Evolutionary conservation across 345 rosid species (phyloP), one percentile per base, ranked within the genome.

Genomic region (sweet orange (Citrus sinensis)): DNA sequence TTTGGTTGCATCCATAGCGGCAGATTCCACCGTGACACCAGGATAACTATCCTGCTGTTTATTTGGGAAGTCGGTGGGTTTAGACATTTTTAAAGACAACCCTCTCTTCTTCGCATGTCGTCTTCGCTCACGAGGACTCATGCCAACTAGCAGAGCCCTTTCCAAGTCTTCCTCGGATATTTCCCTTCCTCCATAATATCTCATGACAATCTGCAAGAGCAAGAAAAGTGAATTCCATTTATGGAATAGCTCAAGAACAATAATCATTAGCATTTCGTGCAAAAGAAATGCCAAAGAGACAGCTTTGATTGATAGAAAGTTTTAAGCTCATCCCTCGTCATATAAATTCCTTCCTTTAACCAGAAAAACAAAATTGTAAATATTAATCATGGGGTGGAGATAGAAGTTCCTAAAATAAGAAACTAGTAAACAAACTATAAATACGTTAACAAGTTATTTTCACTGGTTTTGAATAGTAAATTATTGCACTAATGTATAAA

Each of bases 121-220:
- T 85, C 92, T 90, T 84, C 88, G 88, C 84, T 93, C 98, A 61
- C 93, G 92, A 81, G 98, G 91, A 81, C 95, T 92, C 94, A 94
- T 88, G 74, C 98, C 98, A 59, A 90, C 89, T 65, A 89, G 83
- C 86, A 96, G 79, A 83, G 98, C 99, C 79, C 80, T 89, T 85
- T 92, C 95, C 84, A 94, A 84, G 89, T 96, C 99, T 75, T 90
- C 91, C 65, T 88, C 82, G 4, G 91, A 82, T 90, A 96, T 83
- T 74, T 95, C 93, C 65, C 98, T 87, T 84, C 99, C 95, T 58
- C 99, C 98, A 74, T 94, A 97, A 82, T 88, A 96, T 85, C 83
- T 91, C 90, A 74, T 87, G 20, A 97, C 90, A 82, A 86, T 83
- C 95, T 92, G 81, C 74, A 71, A 76, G 67, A 80, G 37, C 42